Evolutionary conservation across 192 early-diverging fungal species (phyloP), one percentile per base, ranked within the genome.

Genomic region (Gamsiella multidivaricata): DNA sequence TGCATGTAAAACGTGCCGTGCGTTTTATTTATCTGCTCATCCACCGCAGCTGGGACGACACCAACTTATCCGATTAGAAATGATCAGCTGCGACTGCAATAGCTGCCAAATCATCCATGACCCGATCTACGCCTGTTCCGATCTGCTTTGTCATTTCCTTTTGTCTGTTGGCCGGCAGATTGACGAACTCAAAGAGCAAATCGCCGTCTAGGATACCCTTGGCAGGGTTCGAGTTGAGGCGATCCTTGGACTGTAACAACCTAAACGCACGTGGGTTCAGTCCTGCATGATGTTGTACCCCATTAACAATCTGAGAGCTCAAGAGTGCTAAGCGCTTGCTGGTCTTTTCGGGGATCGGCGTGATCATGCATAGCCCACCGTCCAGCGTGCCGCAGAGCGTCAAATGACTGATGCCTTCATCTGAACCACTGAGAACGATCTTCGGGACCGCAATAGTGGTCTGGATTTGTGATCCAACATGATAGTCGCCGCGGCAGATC

Each of bases 241-340:
- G 88, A 56, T 83, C 88, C 52, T 91, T 89, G 54, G 89, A 83
- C 39, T 83, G 78, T 22, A 83, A 25, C 34, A 58, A 86, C 82
- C 96, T 87, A 70, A 86, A 98, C 22, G 93, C 95, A 39, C 96
- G 84, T 9, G 98, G 97, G 64, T 99, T 98, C 55, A 99, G 76
- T 4, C 95, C 97, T 17, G 94, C 95, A 29, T 88, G 70, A 52
- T 95, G 96, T 67, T 91, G 90, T 5, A 96, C 51, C 41, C 88
- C 88, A 46, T 91, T 93, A 3, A 95, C 92, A 79, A 99, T 84
- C 33, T 94, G 91, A n/a, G 90, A 84, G 64, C 94, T 93, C 18
- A 99, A 78, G 2, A 90, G 88, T 34, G 91, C 89, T 28, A 98
- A 74, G 22, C 98, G 89, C 82, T 97, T 98, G 79, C 93, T 98